A percentile compares a stretch with the other conserved stretches of the same genome.
phyloP scores from a whole-genome alignment of 306 rosid genomes.

The Clitoria ternatea region DNA sequence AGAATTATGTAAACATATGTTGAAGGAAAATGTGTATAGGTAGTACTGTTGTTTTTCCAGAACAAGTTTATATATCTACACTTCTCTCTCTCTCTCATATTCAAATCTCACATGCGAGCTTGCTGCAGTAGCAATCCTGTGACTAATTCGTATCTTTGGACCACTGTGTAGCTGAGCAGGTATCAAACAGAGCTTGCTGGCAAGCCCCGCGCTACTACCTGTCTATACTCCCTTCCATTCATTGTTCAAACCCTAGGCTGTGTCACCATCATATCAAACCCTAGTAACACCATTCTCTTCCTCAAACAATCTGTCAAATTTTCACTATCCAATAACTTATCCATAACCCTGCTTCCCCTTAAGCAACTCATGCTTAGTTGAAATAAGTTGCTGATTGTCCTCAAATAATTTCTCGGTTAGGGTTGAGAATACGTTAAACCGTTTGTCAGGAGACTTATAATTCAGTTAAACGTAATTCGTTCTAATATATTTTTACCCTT shows the following conservation, averaged over 20 bases:
- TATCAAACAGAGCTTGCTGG: constrained; percentile 21
- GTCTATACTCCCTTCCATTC: constrained; percentile 31
- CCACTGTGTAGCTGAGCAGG: constrained; percentile 37
- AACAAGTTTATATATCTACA: neutral
- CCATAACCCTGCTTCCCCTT: neutral
- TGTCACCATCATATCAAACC: constrained; percentile 29
- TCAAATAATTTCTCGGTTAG: too few species aligned
- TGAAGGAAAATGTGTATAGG: neutral
- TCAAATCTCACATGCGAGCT: constrained; percentile 15
- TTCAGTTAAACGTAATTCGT: too few species aligned
- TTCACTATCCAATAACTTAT: neutral
- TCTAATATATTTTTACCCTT: too few species aligned
- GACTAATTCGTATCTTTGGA: constrained; percentile 23
- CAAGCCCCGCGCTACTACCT: constrained; percentile 24
- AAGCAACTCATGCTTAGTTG: too few species aligned
- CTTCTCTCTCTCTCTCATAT: constrained; percentile 19
- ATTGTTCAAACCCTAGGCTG: constrained; percentile 32
- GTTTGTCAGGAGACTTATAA: too few species aligned
- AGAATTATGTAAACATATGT: neutral
- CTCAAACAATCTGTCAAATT: neutral
- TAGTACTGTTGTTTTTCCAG: neutral
- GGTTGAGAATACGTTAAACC: too few species aligned
- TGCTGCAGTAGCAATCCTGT: constrained; percentile 22
- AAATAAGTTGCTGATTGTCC: too few species aligned
- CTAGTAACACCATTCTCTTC: neutral